Conservation (phyloP, 2,329 filamentous ascomycete genomes). For the Aureobasidium lini region DNA sequence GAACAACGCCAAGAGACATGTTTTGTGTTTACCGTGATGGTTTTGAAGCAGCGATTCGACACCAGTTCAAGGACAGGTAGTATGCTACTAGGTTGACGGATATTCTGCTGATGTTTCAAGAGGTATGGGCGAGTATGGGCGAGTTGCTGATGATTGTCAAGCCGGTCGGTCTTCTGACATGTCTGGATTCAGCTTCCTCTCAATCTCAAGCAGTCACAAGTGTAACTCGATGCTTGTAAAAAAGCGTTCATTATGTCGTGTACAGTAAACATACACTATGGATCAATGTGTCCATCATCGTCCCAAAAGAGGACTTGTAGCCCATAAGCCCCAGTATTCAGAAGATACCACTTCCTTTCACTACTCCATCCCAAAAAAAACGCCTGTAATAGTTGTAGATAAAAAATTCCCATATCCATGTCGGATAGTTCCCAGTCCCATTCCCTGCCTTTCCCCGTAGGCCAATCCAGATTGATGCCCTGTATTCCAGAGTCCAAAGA, state of each 20-base stretch:
- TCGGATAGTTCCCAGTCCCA: neutral
- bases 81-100: too few relatives aligned
- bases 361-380: neutral
- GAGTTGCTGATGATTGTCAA: too few relatives aligned
- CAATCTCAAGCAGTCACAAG: too few relatives aligned
- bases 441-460: conserved; percentile 4
- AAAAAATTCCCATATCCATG: neutral
- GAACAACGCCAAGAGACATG: neutral
- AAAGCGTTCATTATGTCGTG: neutral
- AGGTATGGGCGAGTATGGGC: too few relatives aligned
- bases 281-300: neutral
- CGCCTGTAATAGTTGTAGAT: neutral
- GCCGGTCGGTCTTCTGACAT: too few relatives aligned
- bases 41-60: too few relatives aligned
- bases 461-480: neutral
- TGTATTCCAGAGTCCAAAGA: neutral
- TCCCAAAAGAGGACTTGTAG: neutral
- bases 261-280: conserved; percentile 1
- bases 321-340: neutral
- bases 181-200: too few relatives aligned
- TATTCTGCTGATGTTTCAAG: too few relatives aligned
- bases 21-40: too few relatives aligned
- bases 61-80: too few relatives aligned
- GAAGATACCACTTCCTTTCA: conserved; percentile 7
- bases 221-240: neutral